Conservation (phyloP, 768 basidiomycete species). For the Tricholoma saponaceum region DNA sequence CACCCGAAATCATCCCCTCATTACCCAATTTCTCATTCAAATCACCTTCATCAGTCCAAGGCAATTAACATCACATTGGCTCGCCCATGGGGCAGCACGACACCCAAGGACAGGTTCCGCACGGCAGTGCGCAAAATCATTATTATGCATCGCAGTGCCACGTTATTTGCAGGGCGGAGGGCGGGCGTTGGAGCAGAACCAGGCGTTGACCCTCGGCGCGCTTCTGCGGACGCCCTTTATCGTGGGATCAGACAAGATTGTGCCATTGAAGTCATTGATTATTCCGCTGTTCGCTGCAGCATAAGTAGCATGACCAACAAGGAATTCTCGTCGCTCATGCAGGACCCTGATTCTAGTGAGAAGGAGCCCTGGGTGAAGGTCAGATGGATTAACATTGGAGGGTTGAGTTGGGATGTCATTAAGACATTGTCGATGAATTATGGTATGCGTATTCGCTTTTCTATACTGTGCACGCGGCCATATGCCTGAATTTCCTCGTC, state of each 20-base stretch:
- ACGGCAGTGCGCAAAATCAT: constrained; percentile 59
- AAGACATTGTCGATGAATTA: constrained; percentile 63
- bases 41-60: not conserved
- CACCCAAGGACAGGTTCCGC: constrained; percentile 51
- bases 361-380: constrained; percentile 63
- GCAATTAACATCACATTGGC: constrained; percentile 2
- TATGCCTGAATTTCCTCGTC: not conserved
- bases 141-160: constrained; percentile 52
- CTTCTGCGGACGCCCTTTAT: constrained; percentile 50
- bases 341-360: constrained; percentile 36
- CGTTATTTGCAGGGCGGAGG: constrained; percentile 25
- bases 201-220: constrained; percentile 63
- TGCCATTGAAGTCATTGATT: constrained; percentile 64
- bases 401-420: constrained; percentile 69
- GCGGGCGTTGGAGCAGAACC: constrained; percentile 62
- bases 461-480: too few relatives aligned
- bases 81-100: constrained; percentile 12
- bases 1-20: constrained; percentile 1
- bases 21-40: constrained; percentile 4
- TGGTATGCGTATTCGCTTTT: constrained; percentile 35
- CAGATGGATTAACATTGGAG: constrained; percentile 72
- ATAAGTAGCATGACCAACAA: constrained; percentile 54
- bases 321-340: constrained; percentile 57
- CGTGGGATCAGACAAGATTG: constrained; percentile 58
- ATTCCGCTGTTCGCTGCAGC: constrained; percentile 52